Percentiles rank a stretch among this genome's conserved stretches.
phyloP scores from a whole-genome alignment of 805 yeast genomes.

The Candida taoyuanica region DNA sequence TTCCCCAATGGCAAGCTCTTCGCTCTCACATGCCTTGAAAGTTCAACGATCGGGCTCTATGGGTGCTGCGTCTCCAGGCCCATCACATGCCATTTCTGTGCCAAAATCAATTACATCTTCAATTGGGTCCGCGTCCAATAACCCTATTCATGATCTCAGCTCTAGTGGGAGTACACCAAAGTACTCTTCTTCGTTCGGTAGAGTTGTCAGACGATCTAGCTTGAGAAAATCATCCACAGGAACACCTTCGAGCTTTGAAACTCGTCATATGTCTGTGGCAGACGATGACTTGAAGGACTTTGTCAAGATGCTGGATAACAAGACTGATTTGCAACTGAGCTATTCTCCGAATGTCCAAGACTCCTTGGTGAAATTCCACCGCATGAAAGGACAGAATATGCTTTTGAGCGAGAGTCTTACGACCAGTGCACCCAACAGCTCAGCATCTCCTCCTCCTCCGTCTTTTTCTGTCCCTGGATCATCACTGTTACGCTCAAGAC shows the following conservation, averaged over 20 bases:
- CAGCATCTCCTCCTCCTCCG: slow-evolving; percentile 21
- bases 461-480: not conserved
- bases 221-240: slow-evolving; percentile 32
- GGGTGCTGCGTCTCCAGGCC: slow-evolving; percentile 2
- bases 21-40: slow-evolving; percentile 36
- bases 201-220: slow-evolving; percentile 51
- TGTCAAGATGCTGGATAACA: slow-evolving; percentile 65
- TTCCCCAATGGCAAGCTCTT: slow-evolving; percentile 21
- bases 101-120: slow-evolving; percentile 28
- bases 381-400: slow-evolving; percentile 48
- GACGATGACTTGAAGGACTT: slow-evolving; percentile 66
- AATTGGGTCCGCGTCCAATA: slow-evolving; percentile 18
- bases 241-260: slow-evolving; percentile 28
- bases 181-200: slow-evolving; percentile 70
- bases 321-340: slow-evolving; percentile 42
- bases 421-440: slow-evolving; percentile 34
- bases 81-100: slow-evolving; percentile 21
- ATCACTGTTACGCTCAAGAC: not conserved
- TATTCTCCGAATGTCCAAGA: slow-evolving; percentile 35
- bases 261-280: slow-evolving; percentile 8
- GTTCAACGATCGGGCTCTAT: slow-evolving; percentile 36
- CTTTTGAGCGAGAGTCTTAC: slow-evolving; percentile 51
- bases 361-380: slow-evolving; percentile 47
- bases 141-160: slow-evolving; percentile 24
- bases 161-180: slow-evolving; percentile 48